phyloP scores from a whole-genome alignment of 805 yeast species.

The Phaffomyces opuntiae region DNA sequence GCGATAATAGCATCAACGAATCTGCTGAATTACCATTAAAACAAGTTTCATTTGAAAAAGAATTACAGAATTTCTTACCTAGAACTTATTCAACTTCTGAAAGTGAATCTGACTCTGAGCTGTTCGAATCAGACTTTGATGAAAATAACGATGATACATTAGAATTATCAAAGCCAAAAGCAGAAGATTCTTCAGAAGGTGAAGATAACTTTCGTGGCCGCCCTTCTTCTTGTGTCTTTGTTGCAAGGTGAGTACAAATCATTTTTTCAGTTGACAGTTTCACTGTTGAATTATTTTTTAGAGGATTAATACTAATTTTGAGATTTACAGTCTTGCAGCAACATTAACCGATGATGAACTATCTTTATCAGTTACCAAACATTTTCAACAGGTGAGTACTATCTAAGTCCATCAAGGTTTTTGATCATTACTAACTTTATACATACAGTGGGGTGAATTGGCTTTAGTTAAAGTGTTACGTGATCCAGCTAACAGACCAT shows the following conservation, averaged over 20 bases:
- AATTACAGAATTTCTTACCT: constrained; percentile 13
- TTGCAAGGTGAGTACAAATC: constrained; percentile 40
- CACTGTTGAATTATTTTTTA: background rate
- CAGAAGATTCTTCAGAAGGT: background rate
- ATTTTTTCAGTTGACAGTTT: background rate
- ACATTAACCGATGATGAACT: constrained; percentile 62
- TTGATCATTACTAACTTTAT: background rate
- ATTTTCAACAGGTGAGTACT: constrained; percentile 41
- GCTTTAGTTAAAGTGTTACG: constrained; percentile 74
- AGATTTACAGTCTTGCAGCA: constrained; percentile 47
- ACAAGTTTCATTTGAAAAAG: constrained; percentile 1
- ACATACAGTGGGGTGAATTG: constrained; percentile 54
- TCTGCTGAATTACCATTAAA: constrained; percentile 1
- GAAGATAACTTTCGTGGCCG: constrained; percentile 37
- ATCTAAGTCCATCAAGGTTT: no score
- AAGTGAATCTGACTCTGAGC: constrained; percentile 10
- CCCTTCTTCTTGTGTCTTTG: constrained; percentile 85
- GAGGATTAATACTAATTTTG: background rate
- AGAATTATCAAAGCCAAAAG: constrained; percentile 10
- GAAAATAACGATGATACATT: constrained; percentile 15
- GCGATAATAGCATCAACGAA: background rate
- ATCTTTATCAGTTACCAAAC: constrained; percentile 58
- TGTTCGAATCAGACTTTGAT: constrained; percentile 17
- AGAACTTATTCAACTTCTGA: constrained; percentile 19
- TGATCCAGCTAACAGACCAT: constrained; percentile 78